A percentile compares a stretch with the other conserved stretches of the same genome.
Evolutionary conservation across 495 filamentous ascomycete species (phyloP).

Genomic region (Penicillium roqueforti): DNA sequence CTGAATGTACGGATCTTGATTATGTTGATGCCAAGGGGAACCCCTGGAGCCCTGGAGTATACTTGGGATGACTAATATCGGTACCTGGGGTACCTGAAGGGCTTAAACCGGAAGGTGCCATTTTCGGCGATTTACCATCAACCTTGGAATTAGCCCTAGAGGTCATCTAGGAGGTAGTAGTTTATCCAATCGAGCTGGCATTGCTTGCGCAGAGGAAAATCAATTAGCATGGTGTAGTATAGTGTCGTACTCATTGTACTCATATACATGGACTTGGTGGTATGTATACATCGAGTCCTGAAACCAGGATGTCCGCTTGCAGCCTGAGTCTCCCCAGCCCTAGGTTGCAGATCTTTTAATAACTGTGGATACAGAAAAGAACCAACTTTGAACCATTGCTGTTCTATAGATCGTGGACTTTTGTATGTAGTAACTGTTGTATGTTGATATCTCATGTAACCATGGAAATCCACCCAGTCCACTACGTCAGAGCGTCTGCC

Average conservation of each 20-base stretch:
- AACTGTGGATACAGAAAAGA: not conserved
- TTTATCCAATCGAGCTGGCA: not conserved
- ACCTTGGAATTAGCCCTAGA: too few relatives aligned
- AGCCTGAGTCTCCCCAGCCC: not conserved
- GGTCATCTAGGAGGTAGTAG: not conserved
- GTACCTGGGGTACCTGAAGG: too few relatives aligned
- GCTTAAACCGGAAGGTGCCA: too few relatives aligned
- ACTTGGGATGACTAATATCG: too few relatives aligned
- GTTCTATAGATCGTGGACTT: not conserved
- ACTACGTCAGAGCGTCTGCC: conserved; percentile 3
- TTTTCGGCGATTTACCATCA: too few relatives aligned
- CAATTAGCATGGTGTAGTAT: not conserved
- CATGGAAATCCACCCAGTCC: conserved; percentile 1
- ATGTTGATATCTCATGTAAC: not conserved
- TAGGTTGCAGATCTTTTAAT: not conserved
- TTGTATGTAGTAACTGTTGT: not conserved
- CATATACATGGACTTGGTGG: too few relatives aligned
- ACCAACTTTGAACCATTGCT: not conserved
- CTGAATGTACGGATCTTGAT: too few relatives aligned
- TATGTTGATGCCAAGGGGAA: too few relatives aligned
- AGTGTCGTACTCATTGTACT: too few relatives aligned
- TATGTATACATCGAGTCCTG: not conserved
- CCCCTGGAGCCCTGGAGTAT: too few relatives aligned
- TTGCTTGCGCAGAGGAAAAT: not conserved
- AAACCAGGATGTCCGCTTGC: not conserved